Evolutionary conservation across 768 basidiomycete species (phyloP).

Genomic region (Strobilomyces dryophilus): DNA sequence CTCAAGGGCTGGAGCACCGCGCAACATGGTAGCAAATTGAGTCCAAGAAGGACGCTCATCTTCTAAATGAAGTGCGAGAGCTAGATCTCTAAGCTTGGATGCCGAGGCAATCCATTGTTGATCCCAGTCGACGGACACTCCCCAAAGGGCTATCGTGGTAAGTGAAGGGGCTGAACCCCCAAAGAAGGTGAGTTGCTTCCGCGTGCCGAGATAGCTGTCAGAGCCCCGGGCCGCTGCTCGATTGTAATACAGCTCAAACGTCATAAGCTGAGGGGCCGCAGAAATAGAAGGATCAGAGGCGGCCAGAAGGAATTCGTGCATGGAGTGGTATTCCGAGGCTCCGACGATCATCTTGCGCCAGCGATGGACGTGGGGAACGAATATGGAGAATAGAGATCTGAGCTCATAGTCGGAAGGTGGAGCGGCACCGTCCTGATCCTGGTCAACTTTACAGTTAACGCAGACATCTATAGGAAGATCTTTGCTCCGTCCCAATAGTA

Average conservation of each 20-base stretch:
- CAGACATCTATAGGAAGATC: conserved; percentile 7
- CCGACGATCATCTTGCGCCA: conserved; percentile 41
- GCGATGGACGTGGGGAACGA: conserved; percentile 49
- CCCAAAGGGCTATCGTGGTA: conserved; percentile 50
- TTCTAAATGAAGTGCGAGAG: conserved; percentile 58
- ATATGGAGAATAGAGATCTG: conserved; percentile 26
- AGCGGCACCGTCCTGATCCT: background rate
- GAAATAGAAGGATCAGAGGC: conserved; percentile 34
- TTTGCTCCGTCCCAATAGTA: conserved; percentile 52
- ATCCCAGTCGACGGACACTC: conserved; percentile 68
- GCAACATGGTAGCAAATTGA: conserved; percentile 50
- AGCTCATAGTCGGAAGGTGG: conserved; percentile 20
- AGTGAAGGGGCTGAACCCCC: conserved; percentile 51
- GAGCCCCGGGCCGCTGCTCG: too few relatives aligned
- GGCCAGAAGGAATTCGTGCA: conserved; percentile 39
- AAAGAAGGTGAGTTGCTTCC: conserved; percentile 45
- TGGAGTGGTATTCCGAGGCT: conserved; percentile 44
- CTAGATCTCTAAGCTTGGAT: conserved; percentile 42
- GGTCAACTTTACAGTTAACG: background rate
- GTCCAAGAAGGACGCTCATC: conserved; percentile 60
- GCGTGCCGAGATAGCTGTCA: conserved; percentile 20
- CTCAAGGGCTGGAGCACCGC: conserved; percentile 48
- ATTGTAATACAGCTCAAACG: conserved; percentile 49
- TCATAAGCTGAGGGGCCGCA: conserved; percentile 50
- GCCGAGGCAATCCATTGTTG: conserved; percentile 31